Base-by-base conservation (phyloP, 2,329 filamentous ascomycete genomes). In the Neonectria ditissima region DNA sequence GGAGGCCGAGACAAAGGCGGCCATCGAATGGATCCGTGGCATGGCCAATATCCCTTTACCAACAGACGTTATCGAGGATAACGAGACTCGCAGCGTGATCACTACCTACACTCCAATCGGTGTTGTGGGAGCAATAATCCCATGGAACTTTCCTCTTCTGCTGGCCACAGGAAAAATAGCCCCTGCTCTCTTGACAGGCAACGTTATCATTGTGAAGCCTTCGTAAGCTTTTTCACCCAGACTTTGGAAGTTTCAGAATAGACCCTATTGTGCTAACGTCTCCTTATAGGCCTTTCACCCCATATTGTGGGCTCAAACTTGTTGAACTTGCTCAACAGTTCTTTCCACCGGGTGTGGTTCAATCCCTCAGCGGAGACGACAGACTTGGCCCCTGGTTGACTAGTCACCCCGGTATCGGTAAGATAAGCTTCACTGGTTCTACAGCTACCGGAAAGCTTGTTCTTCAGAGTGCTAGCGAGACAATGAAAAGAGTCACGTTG, bases 361-460 rank as follows among this genome's bases (percentile, higher is more conserved):
- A 90, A 70, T 84, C 80, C 1, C 76, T 91, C 2, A 85, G 85
- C 55, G 89, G 88, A 5, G 86, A 86, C 55, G 88, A 90, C 68
- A 79, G 81, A 51, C 83, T 91, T 5, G 89, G 89, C 4, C 86
- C 85, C 0, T 82, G 81, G 81, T 75, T 91, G 53, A 89, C 86
- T 0, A 75, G 73, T 16, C 88, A 91, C 69, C 85, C 86, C 0
- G 85, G 81, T 16, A 83, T 90, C 57, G 81, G 84, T 61, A 91
- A 89, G 80, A 85, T 91, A 72, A 83, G 81, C 68, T 91, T 91
- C 76, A 91, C 89, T 0, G 88, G 89, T 2, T 89, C 86, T 10
- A 86, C 81, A 9, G 79, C 80, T 0, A 89, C 86, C 0, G 88
- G 88, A 13, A 89, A 89, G 79, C 83, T 83, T 73, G 84, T 91